Evolutionary conservation across 331 rosid genomes (phyloP).

Genomic region (Cucumis variabilis): DNA sequence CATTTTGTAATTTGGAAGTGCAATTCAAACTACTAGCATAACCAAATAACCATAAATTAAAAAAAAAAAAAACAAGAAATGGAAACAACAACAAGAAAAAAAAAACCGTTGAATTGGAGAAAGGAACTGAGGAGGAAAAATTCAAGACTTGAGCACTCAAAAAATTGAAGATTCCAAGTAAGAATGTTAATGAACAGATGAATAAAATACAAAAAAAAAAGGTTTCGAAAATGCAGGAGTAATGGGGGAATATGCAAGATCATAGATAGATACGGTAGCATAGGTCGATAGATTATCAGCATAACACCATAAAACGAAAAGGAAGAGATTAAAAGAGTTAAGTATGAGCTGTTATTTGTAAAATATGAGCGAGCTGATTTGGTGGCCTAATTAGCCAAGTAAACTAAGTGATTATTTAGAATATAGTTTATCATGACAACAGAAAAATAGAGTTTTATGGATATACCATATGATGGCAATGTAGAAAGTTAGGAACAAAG

Average conservation of each 20-base stretch:
- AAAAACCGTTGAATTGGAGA: no score
- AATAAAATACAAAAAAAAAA: no score
- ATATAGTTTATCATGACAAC: neutral
- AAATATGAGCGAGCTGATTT: neutral
- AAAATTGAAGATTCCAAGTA: no score
- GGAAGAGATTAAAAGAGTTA: neutral
- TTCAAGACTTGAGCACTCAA: no score
- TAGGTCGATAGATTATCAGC: neutral
- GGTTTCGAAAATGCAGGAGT: no score
- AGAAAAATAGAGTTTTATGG: constrained; percentile 20
- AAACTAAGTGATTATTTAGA: neutral
- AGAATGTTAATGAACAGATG: no score
- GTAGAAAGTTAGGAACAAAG: constrained; percentile 25
- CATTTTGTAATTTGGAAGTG: no score
- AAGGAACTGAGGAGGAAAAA: no score
- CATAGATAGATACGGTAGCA: neutral
- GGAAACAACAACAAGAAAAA: no score
- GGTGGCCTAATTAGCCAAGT: neutral
- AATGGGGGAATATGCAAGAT: neutral
- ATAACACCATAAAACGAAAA: neutral
- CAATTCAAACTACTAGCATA: no score
- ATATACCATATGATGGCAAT: neutral
- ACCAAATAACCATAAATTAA: no score
- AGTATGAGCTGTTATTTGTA: neutral
- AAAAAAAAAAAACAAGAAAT: no score